phyloP scores from a whole-genome alignment of 129 eudicot genomes.

The Pulicaria dysenterica region DNA sequence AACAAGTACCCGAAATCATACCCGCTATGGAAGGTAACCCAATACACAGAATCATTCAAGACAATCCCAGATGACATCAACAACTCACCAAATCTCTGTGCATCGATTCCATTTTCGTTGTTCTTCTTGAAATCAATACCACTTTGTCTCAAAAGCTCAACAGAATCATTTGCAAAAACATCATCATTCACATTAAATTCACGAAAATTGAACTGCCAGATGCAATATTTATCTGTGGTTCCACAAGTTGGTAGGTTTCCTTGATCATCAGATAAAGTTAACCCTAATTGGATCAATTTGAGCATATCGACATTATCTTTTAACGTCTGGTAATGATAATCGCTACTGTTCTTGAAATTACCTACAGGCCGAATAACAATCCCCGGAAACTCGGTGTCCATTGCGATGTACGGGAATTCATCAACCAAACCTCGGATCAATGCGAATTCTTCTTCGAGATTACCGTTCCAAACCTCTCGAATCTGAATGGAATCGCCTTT shows the following conservation, averaged over 20 bases:
- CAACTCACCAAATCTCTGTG: constrained; percentile 64
- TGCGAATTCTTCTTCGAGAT: constrained; percentile 72
- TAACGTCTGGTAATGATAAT: constrained; percentile 71
- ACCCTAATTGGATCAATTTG: constrained; percentile 82
- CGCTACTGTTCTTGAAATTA: constrained; percentile 62
- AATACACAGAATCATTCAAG: constrained; percentile 63
- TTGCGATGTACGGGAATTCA: constrained; percentile 65
- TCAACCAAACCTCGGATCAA: constrained; percentile 68
- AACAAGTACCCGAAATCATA: constrained; percentile 88
- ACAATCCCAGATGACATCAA: constrained; percentile 91
- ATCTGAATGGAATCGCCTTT: constrained; percentile 68
- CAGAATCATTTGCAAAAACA: constrained; percentile 76
- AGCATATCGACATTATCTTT: constrained; percentile 78
- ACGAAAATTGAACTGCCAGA: constrained; percentile 90
- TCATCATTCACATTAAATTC: constrained; percentile 81
- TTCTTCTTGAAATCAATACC: constrained; percentile 75
- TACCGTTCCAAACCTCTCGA: constrained; percentile 82
- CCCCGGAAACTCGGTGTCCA: constrained; percentile 92
- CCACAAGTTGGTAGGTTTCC: constrained; percentile 80
- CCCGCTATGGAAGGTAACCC: constrained; percentile 93
- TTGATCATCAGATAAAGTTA: constrained; percentile 69
- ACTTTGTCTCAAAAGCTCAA: constrained; percentile 72
- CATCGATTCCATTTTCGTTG: constrained; percentile 74
- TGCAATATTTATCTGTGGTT: constrained; percentile 48
- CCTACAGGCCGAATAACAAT: constrained; percentile 78